Conservation (phyloP, 2,329 filamentous ascomycete species). For the Pochonia chlamydosporia region DNA sequence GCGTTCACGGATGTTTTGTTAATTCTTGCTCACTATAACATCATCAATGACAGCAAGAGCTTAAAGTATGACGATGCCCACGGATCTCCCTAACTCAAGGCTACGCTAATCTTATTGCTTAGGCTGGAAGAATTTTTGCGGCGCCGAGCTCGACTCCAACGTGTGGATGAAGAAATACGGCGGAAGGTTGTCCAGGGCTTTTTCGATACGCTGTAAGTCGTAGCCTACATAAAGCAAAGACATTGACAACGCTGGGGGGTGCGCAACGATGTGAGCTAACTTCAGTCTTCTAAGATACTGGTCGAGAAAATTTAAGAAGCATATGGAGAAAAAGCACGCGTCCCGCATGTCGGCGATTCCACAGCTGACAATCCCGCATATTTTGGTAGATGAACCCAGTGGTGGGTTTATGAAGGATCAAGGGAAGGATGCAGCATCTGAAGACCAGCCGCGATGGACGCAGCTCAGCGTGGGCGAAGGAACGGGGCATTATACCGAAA, state of each 20-base stretch:
- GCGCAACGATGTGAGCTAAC: too few species aligned
- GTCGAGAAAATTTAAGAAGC: conserved; percentile 73
- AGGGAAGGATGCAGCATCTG: background rate
- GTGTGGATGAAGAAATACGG: conserved; percentile 90
- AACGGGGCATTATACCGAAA: background rate
- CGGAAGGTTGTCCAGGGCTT: conserved; percentile 88
- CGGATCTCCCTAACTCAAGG: background rate
- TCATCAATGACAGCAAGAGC: conserved; percentile 97
- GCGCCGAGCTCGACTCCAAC: conserved; percentile 81
- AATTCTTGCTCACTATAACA: conserved; percentile 96
- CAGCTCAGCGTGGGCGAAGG: conserved; percentile 11
- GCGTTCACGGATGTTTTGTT: conserved; percentile 89
- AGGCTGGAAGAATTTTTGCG: conserved; percentile 92
- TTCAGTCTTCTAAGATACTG: conserved; percentile 55
- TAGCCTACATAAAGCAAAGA: background rate
- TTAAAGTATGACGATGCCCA: conserved; percentile 51
- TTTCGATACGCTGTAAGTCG: conserved; percentile 76
- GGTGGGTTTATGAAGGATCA: conserved; percentile 17
- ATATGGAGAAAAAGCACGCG: conserved; percentile 64
- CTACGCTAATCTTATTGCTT: background rate
- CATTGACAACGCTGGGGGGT: too few species aligned
- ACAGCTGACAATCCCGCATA: conserved; percentile 79
- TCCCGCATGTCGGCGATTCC: conserved; percentile 75
- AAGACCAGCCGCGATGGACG: conserved; percentile 9
- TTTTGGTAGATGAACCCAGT: conserved; percentile 73